Percentiles rank a stretch among this genome's conserved stretches.
phyloP scores from a whole-genome alignment of 306 rosid species.

The Trichosanthes cucumerina region DNA sequence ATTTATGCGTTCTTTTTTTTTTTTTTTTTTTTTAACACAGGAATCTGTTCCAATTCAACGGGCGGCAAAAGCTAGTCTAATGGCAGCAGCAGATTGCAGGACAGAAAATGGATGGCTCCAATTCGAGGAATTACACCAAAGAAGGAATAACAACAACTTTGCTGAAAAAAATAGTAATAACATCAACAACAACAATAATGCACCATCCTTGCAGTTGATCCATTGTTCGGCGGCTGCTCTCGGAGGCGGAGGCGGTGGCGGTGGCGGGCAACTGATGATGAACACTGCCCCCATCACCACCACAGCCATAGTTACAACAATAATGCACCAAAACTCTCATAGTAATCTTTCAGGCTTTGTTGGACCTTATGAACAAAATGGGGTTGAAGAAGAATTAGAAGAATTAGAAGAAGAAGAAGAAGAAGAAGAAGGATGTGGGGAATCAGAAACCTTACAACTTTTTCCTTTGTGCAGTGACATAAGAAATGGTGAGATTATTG shows the following conservation, averaged over 20 bases:
- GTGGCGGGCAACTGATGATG: slow-evolving; percentile 23
- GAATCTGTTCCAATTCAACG: slow-evolving; percentile 60
- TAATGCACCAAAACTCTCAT: not conserved
- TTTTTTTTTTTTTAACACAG: slow-evolving; percentile 21
- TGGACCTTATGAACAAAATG: slow-evolving; percentile 23
- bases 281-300: slow-evolving; percentile 3
- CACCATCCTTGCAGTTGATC: slow-evolving; percentile 86
- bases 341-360: slow-evolving; percentile 31
- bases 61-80: slow-evolving; percentile 33
- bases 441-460: slow-evolving; percentile 77
- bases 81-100: slow-evolving; percentile 28
- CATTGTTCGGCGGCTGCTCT: slow-evolving; percentile 17
- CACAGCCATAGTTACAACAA: not conserved
- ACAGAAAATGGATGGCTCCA: slow-evolving; percentile 76
- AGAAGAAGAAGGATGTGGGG: slow-evolving; percentile 13
- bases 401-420: not conserved
- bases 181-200: slow-evolving; percentile 33
- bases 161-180: slow-evolving; percentile 41
- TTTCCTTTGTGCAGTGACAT: slow-evolving; percentile 51
- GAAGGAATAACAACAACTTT: slow-evolving; percentile 31
- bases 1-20: not conserved
- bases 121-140: slow-evolving; percentile 56
- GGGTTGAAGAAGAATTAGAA: slow-evolving; percentile 9
- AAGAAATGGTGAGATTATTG: slow-evolving; percentile 12
- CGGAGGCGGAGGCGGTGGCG: not conserved